Conservation (phyloP, 106 monocot genomes). For the Narthecium ossifragum region DNA sequence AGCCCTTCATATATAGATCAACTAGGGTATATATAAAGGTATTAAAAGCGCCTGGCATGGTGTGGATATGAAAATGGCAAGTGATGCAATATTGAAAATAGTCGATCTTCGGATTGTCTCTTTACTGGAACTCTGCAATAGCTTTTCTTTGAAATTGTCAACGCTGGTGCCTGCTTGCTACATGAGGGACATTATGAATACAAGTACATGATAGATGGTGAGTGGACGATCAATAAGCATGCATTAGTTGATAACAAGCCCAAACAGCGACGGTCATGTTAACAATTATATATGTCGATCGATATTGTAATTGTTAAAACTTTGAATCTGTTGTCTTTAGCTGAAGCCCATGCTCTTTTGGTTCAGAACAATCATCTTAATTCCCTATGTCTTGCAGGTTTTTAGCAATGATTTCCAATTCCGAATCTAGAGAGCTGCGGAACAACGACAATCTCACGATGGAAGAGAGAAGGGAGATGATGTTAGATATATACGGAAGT, state of each 20-base stretch:
- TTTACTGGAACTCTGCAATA: too few species aligned
- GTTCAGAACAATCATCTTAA: too few species aligned
- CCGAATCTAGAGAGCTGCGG: conserved; percentile 19
- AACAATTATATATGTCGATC: too few species aligned
- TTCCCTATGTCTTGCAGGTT: conserved; percentile 33
- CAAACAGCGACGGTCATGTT: conserved; percentile 70
- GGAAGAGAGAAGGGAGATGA: conserved; percentile 43
- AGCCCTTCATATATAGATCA: too few species aligned
- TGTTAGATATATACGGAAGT: too few species aligned
- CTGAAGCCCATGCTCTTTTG: neutral
- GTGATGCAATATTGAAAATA: too few species aligned
- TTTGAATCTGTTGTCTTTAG: neutral
- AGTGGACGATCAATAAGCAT: conserved; percentile 62
- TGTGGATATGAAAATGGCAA: too few species aligned
- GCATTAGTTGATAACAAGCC: conserved; percentile 56
- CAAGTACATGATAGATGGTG: conserved; percentile 83
- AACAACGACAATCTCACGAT: conserved; percentile 49
- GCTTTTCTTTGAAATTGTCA: too few species aligned
- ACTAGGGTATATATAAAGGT: too few species aligned
- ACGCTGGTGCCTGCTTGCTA: neutral
- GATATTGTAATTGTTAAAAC: conserved; percentile 29
- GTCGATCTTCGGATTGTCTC: too few species aligned
- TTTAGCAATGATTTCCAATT: conserved; percentile 12
- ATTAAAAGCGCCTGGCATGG: too few species aligned
- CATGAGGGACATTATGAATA: conserved; percentile 92